These are phyloP conservation scores for Hanseniaspora valbyensis DNA, from an alignment of 805 yeast species.

Conservation along the genomic window DNA sequence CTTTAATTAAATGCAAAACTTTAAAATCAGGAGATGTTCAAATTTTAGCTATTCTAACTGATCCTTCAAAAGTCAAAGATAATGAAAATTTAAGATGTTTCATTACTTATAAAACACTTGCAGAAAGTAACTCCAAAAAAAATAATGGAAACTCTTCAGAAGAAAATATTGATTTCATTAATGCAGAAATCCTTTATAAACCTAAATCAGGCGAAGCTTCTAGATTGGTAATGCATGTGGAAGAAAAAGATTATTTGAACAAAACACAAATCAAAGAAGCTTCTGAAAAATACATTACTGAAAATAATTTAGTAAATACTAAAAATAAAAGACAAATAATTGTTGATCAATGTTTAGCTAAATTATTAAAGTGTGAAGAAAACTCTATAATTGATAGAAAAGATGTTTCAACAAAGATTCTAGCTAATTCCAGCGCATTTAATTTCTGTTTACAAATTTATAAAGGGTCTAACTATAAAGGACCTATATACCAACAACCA, in stretches of 20 bases:
- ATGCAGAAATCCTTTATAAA: conserved; percentile 39
- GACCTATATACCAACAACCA: conserved; percentile 25
- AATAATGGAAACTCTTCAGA: conserved; percentile 21
- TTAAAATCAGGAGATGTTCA: conserved; percentile 68
- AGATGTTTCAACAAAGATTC: conserved; percentile 33
- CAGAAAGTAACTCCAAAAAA: conserved; percentile 6
- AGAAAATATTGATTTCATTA: conserved; percentile 25
- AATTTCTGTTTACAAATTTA: conserved; percentile 41
- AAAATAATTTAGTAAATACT: conserved; percentile 39
- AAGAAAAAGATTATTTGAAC: conserved; percentile 37
- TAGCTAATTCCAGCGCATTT: conserved; percentile 33
- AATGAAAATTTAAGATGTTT: conserved; percentile 46
- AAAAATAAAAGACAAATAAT: conserved; percentile 44
- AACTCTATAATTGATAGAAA: conserved; percentile 29
- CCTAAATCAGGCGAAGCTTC: conserved; percentile 41
- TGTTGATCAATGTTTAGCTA: conserved; percentile 44
- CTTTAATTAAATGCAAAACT: conserved; percentile 48
- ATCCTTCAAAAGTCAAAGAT: conserved; percentile 40
- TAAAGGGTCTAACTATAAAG: conserved; percentile 21
- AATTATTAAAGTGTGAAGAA: conserved; percentile 27
- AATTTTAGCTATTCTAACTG: conserved; percentile 26
- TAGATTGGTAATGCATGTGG: conserved; percentile 36
- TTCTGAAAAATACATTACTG: conserved; percentile 46
- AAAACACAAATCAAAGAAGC: conserved; percentile 43
- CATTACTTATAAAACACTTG: conserved; percentile 44